Percentiles rank a stretch among this genome's conserved stretches.
These are phyloP conservation scores for Monosporozyma unispora DNA, from an alignment of 805 yeast genomes.

Conservation along the genomic window DNA sequence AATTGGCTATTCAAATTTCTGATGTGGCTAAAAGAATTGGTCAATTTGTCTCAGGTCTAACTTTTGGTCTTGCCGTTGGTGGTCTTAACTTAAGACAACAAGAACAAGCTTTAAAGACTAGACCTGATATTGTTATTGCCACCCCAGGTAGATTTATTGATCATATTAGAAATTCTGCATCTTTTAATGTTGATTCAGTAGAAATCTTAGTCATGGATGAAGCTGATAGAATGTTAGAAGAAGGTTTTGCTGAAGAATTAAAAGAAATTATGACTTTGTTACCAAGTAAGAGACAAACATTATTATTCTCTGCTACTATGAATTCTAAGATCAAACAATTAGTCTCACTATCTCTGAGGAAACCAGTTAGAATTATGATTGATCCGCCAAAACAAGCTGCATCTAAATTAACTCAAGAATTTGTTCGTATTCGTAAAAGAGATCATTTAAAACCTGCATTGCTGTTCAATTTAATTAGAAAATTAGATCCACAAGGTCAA, in stretches of 20 bases:
- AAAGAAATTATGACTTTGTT: slow-evolving; percentile 80
- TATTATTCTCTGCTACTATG: slow-evolving; percentile 97
- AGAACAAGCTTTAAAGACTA: slow-evolving; percentile 82
- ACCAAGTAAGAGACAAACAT: slow-evolving; percentile 87
- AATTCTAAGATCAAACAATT: slow-evolving; percentile 83
- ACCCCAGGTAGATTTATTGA: slow-evolving; percentile 99
- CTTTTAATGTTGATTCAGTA: slow-evolving; percentile 81
- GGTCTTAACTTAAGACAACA: slow-evolving; percentile 92
- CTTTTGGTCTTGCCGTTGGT: slow-evolving; percentile 96
- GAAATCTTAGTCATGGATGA: slow-evolving; percentile 93
- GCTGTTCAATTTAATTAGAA: slow-evolving; percentile 58
- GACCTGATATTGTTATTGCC: slow-evolving; percentile 95
- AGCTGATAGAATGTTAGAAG: slow-evolving; percentile 98
- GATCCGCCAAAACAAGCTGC: slow-evolving; percentile 96
- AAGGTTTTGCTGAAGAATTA: slow-evolving; percentile 93
- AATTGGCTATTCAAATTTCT: slow-evolving; percentile 88
- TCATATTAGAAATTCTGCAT: slow-evolving; percentile 90
- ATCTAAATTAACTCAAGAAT: slow-evolving; percentile 81
- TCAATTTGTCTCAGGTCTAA: slow-evolving; percentile 60
- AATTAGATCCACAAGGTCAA: slow-evolving; percentile 51
- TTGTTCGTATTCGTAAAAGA: slow-evolving; percentile 88
- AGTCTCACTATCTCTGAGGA: slow-evolving; percentile 77
- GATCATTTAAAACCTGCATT: slow-evolving; percentile 78
- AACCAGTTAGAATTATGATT: slow-evolving; percentile 91
- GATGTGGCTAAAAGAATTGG: slow-evolving; percentile 88